A percentile compares a stretch with the other conserved stretches of the same genome.
Conservation (phyloP, 306 rosid genomes). For the Trichosanthes truncata region DNA sequence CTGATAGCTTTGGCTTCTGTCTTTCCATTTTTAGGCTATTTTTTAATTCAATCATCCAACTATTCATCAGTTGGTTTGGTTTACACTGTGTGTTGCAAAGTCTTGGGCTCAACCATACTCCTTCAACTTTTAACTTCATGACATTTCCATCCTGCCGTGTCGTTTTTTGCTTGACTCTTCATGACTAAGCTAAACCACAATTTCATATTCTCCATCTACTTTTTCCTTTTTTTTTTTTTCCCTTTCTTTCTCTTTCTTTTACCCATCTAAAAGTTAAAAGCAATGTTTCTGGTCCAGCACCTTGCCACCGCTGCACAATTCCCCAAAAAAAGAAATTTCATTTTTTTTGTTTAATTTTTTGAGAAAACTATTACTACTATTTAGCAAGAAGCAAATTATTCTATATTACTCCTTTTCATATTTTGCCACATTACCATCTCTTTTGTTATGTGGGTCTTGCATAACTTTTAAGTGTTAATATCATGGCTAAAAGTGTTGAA, state of each 20-base stretch:
- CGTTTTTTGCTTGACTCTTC: conserved; percentile 62
- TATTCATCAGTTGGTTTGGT: background rate
- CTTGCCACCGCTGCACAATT: conserved; percentile 17
- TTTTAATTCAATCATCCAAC: background rate
- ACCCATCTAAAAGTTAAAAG: conserved; percentile 5
- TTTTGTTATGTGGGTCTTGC: background rate
- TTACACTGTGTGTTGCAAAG: conserved; percentile 5
- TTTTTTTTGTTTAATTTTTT: no score
- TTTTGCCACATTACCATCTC: background rate
- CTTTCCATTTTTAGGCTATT: conserved; percentile 4
- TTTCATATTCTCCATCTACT: conserved; percentile 17
- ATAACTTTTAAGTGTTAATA: background rate
- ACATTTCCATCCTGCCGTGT: conserved; percentile 17
- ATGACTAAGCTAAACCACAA: conserved; percentile 56
- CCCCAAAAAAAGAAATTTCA: background rate
- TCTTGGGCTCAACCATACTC: background rate
- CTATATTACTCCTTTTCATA: background rate
- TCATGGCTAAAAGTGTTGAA: background rate
- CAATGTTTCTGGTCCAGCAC: conserved; percentile 21
- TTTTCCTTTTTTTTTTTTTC: background rate
- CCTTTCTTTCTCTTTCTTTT: background rate
- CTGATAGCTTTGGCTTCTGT: background rate
- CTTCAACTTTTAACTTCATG: background rate
- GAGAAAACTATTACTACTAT: background rate
- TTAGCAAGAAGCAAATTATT: background rate